These are phyloP conservation scores for Clavispora phyllophila DNA, from an alignment of 805 yeast genomes.

Conservation along the genomic window DNA sequence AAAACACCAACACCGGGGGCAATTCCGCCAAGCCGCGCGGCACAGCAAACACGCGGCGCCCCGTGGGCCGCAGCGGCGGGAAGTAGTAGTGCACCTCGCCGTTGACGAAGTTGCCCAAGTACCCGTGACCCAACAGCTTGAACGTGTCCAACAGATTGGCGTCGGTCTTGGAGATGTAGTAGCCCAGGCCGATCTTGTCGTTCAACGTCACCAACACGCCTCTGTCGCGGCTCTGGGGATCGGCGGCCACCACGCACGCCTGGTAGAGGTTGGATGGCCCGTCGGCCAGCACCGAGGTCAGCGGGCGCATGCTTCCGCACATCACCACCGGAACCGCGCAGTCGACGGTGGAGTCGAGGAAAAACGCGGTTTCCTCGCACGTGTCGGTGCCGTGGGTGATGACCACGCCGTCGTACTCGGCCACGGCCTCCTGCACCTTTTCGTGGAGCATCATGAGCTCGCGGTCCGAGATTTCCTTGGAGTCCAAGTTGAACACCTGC, in stretches of 20 bases:
- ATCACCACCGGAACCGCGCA: slow-evolving; percentile 52
- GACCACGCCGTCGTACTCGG: slow-evolving; percentile 51
- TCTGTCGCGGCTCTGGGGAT: slow-evolving; percentile 45
- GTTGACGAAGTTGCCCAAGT: slow-evolving; percentile 64
- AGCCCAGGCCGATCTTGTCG: slow-evolving; percentile 66
- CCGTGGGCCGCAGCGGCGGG: slow-evolving; percentile 57
- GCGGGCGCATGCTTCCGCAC: slow-evolving; percentile 74
- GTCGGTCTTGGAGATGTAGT: slow-evolving; percentile 64
- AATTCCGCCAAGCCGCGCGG: slow-evolving; percentile 10
- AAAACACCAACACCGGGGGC: slow-evolving; percentile 51
- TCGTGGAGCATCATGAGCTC: slow-evolving; percentile 43
- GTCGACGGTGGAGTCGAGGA: slow-evolving; percentile 45
- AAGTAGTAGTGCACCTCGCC: slow-evolving; percentile 60
- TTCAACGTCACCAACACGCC: slow-evolving; percentile 62
- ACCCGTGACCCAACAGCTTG: slow-evolving; percentile 64
- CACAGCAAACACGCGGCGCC: slow-evolving; percentile 25
- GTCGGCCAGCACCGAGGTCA: slow-evolving; percentile 64
- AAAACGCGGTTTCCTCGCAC: slow-evolving; percentile 63
- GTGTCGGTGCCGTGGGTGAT: slow-evolving; percentile 73
- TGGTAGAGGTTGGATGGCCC: slow-evolving; percentile 72
- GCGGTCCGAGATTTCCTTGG: slow-evolving; percentile 48
- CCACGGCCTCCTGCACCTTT: slow-evolving; percentile 42
- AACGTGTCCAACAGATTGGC: slow-evolving; percentile 69
- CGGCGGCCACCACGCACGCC: slow-evolving; percentile 60
- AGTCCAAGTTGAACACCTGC: slow-evolving; percentile 58